These are phyloP conservation scores for Leccinellum albellum DNA, from an alignment of 768 basidiomycete species.

Conservation along the genomic window DNA sequence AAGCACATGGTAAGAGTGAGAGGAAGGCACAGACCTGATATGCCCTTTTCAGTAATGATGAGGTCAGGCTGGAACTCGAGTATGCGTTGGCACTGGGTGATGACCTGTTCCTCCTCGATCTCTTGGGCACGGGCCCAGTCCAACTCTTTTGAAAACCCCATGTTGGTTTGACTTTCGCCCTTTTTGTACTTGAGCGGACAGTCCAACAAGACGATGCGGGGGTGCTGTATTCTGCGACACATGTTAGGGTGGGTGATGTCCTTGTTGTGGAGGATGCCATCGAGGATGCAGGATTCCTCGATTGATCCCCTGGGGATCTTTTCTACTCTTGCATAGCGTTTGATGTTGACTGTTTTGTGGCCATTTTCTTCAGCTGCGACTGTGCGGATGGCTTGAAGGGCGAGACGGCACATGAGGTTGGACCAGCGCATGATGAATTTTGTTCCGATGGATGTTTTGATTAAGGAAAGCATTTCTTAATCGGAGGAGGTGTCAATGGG, in stretches of 20 bases:
- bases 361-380: conserved; percentile 77
- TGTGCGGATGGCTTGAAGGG: conserved; percentile 86
- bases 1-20: background rate
- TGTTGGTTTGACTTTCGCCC: conserved; percentile 97
- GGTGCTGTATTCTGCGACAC: conserved; percentile 48
- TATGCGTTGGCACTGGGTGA: conserved; percentile 76
- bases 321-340: conserved; percentile 92
- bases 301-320: conserved; percentile 98
- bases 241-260: conserved; percentile 98
- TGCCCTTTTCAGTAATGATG: conserved; percentile 95
- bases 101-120: conserved; percentile 97
- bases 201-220: conserved; percentile 51
- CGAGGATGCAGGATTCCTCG: conserved; percentile 82
- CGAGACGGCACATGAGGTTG: conserved; percentile 95
- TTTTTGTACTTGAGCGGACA: conserved; percentile 95
- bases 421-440: conserved; percentile 97
- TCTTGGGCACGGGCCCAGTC: conserved; percentile 92
- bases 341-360: conserved; percentile 91
- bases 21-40: conserved; percentile 62
- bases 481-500: conserved; percentile 87
- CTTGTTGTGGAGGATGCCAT: conserved; percentile 97
- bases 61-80: conserved; percentile 94
- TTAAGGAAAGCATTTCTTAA: conserved; percentile 89
- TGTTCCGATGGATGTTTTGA: conserved; percentile 98
- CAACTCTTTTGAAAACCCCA: conserved; percentile 91